A percentile compares a stretch with the other conserved stretches of the same genome.
Evolutionary conservation across 257 asterid species (phyloP).

Genomic region (Prunella vulgaris): DNA sequence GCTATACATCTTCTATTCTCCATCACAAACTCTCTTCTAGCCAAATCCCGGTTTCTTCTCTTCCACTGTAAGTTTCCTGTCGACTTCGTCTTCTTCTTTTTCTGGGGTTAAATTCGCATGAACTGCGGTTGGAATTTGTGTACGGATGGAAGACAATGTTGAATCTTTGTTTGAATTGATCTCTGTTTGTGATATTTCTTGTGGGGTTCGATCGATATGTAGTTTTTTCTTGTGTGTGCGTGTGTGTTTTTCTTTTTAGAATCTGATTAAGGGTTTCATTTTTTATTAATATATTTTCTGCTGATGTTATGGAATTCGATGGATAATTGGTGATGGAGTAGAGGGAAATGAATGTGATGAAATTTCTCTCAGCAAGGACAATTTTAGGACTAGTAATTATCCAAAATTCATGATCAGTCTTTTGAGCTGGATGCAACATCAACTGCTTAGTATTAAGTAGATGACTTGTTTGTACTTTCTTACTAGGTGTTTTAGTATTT

Average conservation of each 20-base stretch:
- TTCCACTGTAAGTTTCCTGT: conserved; percentile 13
- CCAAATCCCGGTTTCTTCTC: not conserved
- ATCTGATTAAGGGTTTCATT: not conserved
- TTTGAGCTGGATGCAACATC: not conserved
- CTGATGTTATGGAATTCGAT: not conserved
- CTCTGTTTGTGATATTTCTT: conserved; percentile 2
- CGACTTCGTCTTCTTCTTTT: not conserved
- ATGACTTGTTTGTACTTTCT: not conserved
- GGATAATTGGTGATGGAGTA: conserved; percentile 3
- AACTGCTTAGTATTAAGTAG: not conserved
- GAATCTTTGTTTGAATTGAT: not conserved
- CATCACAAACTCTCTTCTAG: not conserved
- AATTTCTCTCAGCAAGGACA: not conserved
- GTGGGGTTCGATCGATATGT: not conserved
- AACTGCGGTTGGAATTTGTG: not conserved
- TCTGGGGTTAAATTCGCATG: not conserved
- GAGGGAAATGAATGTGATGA: not conserved
- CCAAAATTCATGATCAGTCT: not conserved
- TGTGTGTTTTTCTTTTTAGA: not conserved
- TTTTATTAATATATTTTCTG: not conserved
- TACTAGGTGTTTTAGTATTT: not conserved
- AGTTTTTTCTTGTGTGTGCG: not conserved
- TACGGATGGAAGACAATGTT: not conserved
- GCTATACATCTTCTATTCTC: too few species aligned
- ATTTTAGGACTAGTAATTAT: too few species aligned